Conservation (phyloP, 106 monocot genomes). For the Amphibolis antarctica region DNA sequence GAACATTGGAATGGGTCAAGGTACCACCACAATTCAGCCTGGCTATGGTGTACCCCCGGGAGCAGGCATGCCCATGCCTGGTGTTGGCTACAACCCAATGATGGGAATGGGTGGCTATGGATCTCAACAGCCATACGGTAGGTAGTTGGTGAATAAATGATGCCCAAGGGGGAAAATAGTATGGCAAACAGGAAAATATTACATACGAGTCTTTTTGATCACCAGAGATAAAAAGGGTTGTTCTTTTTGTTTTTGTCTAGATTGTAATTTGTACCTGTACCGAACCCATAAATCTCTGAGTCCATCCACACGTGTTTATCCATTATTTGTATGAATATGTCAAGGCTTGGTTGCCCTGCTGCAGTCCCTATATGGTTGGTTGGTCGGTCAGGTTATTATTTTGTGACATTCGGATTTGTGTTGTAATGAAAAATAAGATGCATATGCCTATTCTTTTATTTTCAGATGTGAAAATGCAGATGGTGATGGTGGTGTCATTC, state of each 20-base stretch:
- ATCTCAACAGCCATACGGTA: slow-evolving; percentile 45
- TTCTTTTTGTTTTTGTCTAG: slow-evolving; percentile 5
- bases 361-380: background rate
- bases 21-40: slow-evolving; percentile 12
- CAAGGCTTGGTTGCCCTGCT: background rate
- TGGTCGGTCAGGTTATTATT: slow-evolving; percentile 2
- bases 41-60: slow-evolving; percentile 15
- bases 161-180: background rate
- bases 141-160: slow-evolving; percentile 30
- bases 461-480: background rate
- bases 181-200: background rate
- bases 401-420: background rate
- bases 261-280: background rate
- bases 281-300: background rate
- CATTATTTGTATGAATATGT: slow-evolving; percentile 2
- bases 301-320: slow-evolving; percentile 1
- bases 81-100: slow-evolving; percentile 47
- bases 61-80: slow-evolving; percentile 25
- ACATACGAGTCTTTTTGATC: slow-evolving; percentile 1
- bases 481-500: too few species aligned
- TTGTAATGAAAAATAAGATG: background rate
- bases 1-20: slow-evolving; percentile 28
- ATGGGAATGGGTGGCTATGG: slow-evolving; percentile 41
- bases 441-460: background rate
- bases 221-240: background rate